A percentile compares a stretch with the other conserved stretches of the same genome.
phyloP scores from a whole-genome alignment of 345 rosid species.

The rapeseed (Brassica napus) region DNA sequence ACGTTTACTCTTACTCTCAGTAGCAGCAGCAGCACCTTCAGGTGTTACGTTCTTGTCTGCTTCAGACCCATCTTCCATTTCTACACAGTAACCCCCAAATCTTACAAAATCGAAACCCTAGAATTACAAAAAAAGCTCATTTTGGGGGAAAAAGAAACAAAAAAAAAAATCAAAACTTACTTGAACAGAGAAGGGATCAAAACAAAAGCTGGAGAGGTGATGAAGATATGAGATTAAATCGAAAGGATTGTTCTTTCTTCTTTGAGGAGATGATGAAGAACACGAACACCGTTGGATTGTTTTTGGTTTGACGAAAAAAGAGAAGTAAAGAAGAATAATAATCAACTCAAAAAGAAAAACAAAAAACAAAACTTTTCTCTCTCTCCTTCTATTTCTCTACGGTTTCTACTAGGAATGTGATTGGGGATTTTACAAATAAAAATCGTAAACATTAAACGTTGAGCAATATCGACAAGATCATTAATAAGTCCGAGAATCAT shows the following conservation, averaged over 20 bases:
- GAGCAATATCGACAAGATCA: slow-evolving; percentile 42
- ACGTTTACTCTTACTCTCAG: slow-evolving; percentile 65
- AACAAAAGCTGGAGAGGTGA: not conserved
- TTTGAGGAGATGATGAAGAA: not conserved
- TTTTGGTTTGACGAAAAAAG: slow-evolving; percentile 41
- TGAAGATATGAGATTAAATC: not conserved
- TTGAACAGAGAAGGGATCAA: not conserved
- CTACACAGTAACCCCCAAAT: slow-evolving; percentile 11
- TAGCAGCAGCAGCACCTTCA: slow-evolving; percentile 43
- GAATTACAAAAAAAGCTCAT: slow-evolving; percentile 1
- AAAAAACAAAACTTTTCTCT: slow-evolving; percentile 30
- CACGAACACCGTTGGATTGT: slow-evolving; percentile 34
- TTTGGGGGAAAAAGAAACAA: not conserved
- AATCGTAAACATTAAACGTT: slow-evolving; percentile 34
- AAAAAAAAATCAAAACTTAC: slow-evolving; percentile 2
- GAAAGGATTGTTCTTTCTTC: not conserved
- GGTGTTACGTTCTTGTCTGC: slow-evolving; percentile 63
- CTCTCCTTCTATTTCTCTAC: slow-evolving; percentile 42
- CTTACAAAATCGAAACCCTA: slow-evolving; percentile 11
- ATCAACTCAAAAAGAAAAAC: slow-evolving; percentile 34
- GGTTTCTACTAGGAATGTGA: slow-evolving; percentile 40
- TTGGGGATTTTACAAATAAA: slow-evolving; percentile 51
- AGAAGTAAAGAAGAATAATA: slow-evolving; percentile 42
- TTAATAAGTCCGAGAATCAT: slow-evolving; percentile 20
- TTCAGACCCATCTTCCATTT: slow-evolving; percentile 55